Percentiles rank a stretch among this genome's conserved stretches.
Evolutionary conservation across 768 basidiomycete species (phyloP).

Genomic region (Leccinum disarticulatum): DNA sequence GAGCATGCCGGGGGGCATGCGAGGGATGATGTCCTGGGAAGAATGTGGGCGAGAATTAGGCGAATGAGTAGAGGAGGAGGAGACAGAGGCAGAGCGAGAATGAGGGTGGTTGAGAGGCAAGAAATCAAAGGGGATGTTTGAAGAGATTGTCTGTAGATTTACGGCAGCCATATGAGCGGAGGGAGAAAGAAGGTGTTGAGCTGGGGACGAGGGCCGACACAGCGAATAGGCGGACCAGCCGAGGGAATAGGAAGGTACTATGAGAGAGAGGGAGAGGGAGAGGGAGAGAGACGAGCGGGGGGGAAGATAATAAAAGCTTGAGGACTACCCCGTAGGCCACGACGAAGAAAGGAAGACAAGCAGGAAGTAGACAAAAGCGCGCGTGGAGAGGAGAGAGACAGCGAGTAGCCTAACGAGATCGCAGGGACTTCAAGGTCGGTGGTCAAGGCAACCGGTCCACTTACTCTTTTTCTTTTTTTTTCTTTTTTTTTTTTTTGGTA

Average conservation of each 20-base stretch:
- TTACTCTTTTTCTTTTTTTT: not conserved
- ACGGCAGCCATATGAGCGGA: constrained; percentile 61
- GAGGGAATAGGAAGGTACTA: constrained; percentile 13
- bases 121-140: constrained; percentile 70
- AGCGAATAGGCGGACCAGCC: constrained; percentile 60
- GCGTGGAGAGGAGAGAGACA: constrained; percentile 15
- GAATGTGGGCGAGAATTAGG: constrained; percentile 77
- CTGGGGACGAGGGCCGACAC: constrained; percentile 31
- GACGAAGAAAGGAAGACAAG: constrained; percentile 18
- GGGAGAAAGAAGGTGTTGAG: constrained; percentile 40
- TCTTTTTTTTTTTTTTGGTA: constrained; percentile 1
- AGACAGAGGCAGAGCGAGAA: constrained; percentile 77
- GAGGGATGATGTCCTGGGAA: constrained; percentile 61
- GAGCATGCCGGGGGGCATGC: constrained; percentile 51
- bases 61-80: constrained; percentile 71
- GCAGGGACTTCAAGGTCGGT: constrained; percentile 39
- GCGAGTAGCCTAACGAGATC: constrained; percentile 32
- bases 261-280: not conserved
- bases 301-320: constrained; percentile 8
- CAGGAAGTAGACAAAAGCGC: constrained; percentile 22
- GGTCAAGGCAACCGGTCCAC: constrained; percentile 51
- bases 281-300: not conserved
- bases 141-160: constrained; percentile 71
- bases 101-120: constrained; percentile 60
- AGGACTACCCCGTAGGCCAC: constrained; percentile 26